phyloP scores from a whole-genome alignment of 768 basidiomycete species.

The Suillus brevipes region DNA sequence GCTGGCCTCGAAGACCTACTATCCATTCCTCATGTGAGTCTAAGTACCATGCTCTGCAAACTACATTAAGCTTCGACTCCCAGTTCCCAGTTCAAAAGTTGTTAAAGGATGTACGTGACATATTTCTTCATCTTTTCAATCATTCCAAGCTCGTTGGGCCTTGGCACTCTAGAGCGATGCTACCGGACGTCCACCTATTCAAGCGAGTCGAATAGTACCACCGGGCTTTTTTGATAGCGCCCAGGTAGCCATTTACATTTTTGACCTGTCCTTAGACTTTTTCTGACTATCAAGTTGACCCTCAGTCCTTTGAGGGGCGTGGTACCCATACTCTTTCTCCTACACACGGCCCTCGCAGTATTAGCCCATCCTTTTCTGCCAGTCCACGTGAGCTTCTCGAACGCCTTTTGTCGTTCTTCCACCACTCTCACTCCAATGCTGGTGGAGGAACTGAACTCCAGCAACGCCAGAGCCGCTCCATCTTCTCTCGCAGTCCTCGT shows the following conservation, averaged over 20 bases:
- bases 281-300: background rate
- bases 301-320: background rate
- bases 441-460: background rate
- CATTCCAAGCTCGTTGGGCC: background rate
- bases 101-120: background rate
- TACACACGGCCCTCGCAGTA: background rate
- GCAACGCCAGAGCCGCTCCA: background rate
- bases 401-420: background rate
- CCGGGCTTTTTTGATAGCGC: background rate
- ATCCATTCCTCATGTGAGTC: no score
- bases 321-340: background rate
- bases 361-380: background rate
- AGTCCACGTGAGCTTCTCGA: background rate
- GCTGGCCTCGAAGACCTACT: no score
- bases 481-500: background rate
- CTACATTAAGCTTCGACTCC: background rate
- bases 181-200: background rate
- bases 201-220: background rate
- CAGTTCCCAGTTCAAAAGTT: background rate
- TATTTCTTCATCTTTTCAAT: background rate
- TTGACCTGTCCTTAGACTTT: no score
- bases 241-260: background rate
- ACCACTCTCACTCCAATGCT: background rate
- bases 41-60: no score
- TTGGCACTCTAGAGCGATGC: background rate